phyloP scores from a whole-genome alignment of 495 filamentous ascomycete genomes.

The Geopyxis carbonaria region DNA sequence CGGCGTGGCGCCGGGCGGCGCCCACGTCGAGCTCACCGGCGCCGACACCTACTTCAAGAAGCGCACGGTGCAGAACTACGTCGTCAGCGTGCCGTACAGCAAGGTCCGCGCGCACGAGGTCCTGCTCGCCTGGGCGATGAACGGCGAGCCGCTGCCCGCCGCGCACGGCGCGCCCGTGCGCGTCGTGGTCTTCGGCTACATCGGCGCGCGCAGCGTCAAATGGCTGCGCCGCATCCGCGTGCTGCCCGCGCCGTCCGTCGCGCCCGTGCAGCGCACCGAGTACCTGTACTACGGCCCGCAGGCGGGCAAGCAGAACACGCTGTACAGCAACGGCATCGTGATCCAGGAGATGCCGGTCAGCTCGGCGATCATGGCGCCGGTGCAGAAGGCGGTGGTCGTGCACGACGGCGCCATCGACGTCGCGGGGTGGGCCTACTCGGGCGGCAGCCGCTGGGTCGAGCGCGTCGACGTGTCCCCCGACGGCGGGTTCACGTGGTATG shows the following conservation, averaged over 20 bases:
- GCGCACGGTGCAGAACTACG: conserved; percentile 43
- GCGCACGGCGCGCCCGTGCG: conserved; percentile 50
- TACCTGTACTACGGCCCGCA: conserved; percentile 45
- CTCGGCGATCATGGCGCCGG: conserved; percentile 41
- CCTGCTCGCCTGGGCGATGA: conserved; percentile 55
- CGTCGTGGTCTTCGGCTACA: conserved; percentile 45
- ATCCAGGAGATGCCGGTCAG: conserved; percentile 51
- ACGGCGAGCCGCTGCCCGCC: conserved; percentile 45
- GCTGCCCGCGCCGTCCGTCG: conserved; percentile 28
- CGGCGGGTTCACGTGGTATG: conserved; percentile 43
- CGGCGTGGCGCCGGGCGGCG: conserved; percentile 36
- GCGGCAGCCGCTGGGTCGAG: conserved; percentile 41
- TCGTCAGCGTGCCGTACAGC: conserved; percentile 43
- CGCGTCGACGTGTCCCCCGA: conserved; percentile 40
- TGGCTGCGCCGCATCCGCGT: conserved; percentile 41
- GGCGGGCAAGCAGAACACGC: conserved; percentile 42
- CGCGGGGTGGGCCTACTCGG: conserved; percentile 44
- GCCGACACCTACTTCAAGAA: conserved; percentile 54
- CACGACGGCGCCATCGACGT: conserved; percentile 37
- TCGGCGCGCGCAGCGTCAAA: conserved; percentile 40
- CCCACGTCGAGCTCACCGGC: conserved; percentile 47
- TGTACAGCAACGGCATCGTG: conserved; percentile 35
- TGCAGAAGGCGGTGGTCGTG: conserved; percentile 35
- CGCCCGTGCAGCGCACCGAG: conserved; percentile 34
- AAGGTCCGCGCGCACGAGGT: conserved; percentile 51